A percentile compares a stretch with the other conserved stretches of the same genome.
Conservation (phyloP, 176 grass and related monocot species). For the Oryza meyeriana region DNA sequence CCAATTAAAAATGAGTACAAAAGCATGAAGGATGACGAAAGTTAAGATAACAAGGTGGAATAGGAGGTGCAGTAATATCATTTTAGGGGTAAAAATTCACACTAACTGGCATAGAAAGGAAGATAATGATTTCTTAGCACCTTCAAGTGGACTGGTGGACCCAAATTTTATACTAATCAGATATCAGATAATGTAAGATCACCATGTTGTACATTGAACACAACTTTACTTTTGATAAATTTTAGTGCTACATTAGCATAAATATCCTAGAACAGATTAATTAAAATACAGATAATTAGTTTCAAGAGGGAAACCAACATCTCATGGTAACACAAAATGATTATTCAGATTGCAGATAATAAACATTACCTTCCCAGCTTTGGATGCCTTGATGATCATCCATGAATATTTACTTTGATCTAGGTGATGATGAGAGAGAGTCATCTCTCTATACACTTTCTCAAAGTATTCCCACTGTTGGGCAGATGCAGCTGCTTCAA, state of each 20-base stretch:
- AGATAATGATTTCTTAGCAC: not conserved
- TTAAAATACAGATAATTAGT: not conserved
- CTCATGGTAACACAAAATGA: not conserved
- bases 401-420: constrained; percentile 73
- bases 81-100: not conserved
- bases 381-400: constrained; percentile 70
- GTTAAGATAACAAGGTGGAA: not conserved
- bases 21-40: not conserved
- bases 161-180: constrained; percentile 6
- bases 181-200: not conserved
- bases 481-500: constrained; percentile 68
- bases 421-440: constrained; percentile 53
- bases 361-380: constrained; percentile 74
- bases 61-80: not conserved
- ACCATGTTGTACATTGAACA: not conserved
- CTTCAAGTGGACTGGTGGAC: not conserved
- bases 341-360: not conserved
- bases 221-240: not conserved
- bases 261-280: constrained; percentile 1
- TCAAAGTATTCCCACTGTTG: constrained; percentile 99
- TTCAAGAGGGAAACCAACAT: not conserved
- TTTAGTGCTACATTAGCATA: not conserved
- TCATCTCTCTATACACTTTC: constrained; percentile 90
- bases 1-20: not conserved
- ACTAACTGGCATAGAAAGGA: not conserved